Conservation (phyloP, 441 rosid species). For the Cnidoscolus chayamansa region DNA sequence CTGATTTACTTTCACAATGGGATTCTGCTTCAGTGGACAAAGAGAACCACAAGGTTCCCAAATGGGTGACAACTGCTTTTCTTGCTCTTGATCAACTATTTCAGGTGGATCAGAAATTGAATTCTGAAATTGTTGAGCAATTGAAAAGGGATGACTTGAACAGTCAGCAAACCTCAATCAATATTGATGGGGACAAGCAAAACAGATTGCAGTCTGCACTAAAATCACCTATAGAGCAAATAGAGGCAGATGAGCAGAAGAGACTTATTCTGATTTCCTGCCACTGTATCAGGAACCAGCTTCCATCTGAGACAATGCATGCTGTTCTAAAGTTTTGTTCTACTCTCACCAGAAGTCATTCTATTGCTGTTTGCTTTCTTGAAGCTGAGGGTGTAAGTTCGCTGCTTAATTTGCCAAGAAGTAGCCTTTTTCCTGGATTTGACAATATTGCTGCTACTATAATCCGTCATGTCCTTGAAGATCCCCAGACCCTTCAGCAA, state of each 20-base stretch:
- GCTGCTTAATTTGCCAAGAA: constrained; percentile 78
- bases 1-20: constrained; percentile 78
- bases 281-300: constrained; percentile 66
- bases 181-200: constrained; percentile 69
- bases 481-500: constrained; percentile 96
- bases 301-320: constrained; percentile 91
- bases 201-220: constrained; percentile 53
- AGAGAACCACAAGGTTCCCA: constrained; percentile 62
- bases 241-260: constrained; percentile 67
- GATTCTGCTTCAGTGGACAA: constrained; percentile 47
- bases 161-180: constrained; percentile 45
- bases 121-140: constrained; percentile 68
- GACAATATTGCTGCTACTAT: constrained; percentile 88
- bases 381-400: constrained; percentile 79
- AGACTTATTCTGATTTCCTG: constrained; percentile 88
- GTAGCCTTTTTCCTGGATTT: constrained; percentile 91
- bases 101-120: constrained; percentile 81
- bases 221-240: constrained; percentile 44
- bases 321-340: constrained; percentile 94
- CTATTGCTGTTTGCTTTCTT: constrained; percentile 80
- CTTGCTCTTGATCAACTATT: constrained; percentile 90
- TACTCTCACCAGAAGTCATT: constrained; percentile 78
- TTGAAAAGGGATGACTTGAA: constrained; percentile 51
- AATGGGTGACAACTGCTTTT: constrained; percentile 97
- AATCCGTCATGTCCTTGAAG: constrained; percentile 92